Conservation (phyloP, 2,329 filamentous ascomycete genomes). For the Ophiognomonia clavigignenti-juglandacearum region DNA sequence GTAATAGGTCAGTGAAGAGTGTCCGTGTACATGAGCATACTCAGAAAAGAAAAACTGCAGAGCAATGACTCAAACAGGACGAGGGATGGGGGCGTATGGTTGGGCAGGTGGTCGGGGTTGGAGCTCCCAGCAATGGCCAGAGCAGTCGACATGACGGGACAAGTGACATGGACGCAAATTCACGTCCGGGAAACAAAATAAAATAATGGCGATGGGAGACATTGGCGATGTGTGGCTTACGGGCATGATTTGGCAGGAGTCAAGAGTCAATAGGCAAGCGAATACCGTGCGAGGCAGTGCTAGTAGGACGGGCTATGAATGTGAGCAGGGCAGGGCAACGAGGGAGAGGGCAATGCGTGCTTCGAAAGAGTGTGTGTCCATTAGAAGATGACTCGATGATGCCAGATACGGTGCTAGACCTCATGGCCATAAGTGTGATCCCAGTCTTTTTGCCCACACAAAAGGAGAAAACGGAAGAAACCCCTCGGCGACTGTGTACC, state of each 20-base stretch:
- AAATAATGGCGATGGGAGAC: background rate
- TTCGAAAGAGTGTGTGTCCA: conserved; percentile 16
- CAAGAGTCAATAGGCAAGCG: background rate
- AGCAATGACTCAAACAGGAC: background rate
- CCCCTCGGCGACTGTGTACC: too few species aligned
- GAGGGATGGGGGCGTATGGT: background rate
- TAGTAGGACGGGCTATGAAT: background rate
- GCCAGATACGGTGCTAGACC: conserved; percentile 10
- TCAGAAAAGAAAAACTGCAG: background rate
- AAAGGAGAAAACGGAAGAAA: background rate
- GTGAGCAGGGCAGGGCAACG: background rate
- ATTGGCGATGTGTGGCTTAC: background rate
- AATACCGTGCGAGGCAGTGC: background rate
- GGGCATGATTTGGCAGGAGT: background rate
- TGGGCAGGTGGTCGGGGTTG: background rate
- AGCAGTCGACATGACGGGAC: too few species aligned
- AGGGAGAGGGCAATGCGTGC: conserved; percentile 2
- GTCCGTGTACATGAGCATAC: background rate
- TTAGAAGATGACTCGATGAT: conserved; percentile 13
- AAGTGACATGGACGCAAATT: background rate
- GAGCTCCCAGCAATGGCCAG: background rate
- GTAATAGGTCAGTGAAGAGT: background rate
- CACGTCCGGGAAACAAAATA: too few species aligned
- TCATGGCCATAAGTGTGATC: conserved; percentile 7
- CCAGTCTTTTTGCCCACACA: conserved; percentile 4